Base-by-base conservation (phyloP, 2,329 filamentous ascomycete species). In the Scedosporium boydii region DNA sequence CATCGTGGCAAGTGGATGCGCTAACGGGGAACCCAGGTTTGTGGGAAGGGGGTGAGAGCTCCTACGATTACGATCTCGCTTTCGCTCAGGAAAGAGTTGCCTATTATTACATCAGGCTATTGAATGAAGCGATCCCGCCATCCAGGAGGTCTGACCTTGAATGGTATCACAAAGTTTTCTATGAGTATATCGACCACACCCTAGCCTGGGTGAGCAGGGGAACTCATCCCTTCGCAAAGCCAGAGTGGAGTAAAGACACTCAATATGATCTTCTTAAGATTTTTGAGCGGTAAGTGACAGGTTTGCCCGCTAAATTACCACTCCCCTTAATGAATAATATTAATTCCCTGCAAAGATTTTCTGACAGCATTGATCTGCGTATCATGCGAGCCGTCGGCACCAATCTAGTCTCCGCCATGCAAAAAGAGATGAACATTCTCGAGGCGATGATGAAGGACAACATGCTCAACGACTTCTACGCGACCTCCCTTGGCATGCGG, bases 381-480 rank as follows among this genome's bases (percentile, higher is more conserved):
- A 55, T 55, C 59, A 68, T 58, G 10, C 38, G 23, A 3, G 66
- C 68, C 0, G 68, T 73, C 0, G 68, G 75, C 5, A 70, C 74
- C 16, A 69, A 68, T 16, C 58, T 77, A 4, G 63, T 69, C 1
- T 66, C 67, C 5, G 65, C 72, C 3, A 66, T 77, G 6, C 66
- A 70, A 1, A 73, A 71, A 7, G 66, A 71, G 29, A 67, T 57
- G n/a, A 71, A 65, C 14, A 68, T 73, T 41, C 66, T 74, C 9
- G 73, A 76, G 60, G 64, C 69, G 23, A 64, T 77, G 14, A 68
- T 68, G 10, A 63, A 70, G 21, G 67, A 75, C 58, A 66, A 69
- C 34, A 65, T 70, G 18, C 64, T 75, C 1, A 64, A 70, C 12
- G 56, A 67, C 14, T 70, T 73, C 55, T 73, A 75, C 58, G 57